phyloP scores from a whole-genome alignment of 352 stramenopile species.

The Phytophthora agathidicida region DNA sequence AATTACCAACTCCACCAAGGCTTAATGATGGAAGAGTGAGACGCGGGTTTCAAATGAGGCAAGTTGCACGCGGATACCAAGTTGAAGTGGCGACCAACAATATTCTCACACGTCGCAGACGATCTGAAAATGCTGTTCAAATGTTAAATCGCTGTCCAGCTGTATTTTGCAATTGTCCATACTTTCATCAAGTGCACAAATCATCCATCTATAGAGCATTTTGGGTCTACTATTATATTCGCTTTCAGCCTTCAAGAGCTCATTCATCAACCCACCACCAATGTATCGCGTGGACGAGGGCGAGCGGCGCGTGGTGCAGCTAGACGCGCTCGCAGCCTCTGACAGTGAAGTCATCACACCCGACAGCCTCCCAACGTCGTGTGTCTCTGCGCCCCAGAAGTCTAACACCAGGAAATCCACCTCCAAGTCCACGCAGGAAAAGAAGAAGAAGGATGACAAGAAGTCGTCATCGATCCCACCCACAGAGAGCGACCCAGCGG shows the following conservation, averaged over 20 bases:
- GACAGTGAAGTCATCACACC: neutral
- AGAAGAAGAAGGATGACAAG: too few relatives aligned
- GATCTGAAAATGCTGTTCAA: too few relatives aligned
- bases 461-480: constrained; percentile 12
- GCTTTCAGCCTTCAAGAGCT: constrained; percentile 1
- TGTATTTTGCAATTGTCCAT: constrained; percentile 14
- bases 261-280: neutral
- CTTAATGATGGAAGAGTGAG: too few relatives aligned
- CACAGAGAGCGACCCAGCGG: constrained; percentile 22
- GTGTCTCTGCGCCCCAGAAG: neutral
- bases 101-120: constrained; percentile 16
- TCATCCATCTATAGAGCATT: constrained; percentile 4
- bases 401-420: too few relatives aligned
- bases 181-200: neutral
- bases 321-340: neutral
- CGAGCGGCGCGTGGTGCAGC: constrained; percentile 20
- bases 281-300: constrained; percentile 30
- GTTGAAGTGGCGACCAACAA: too few relatives aligned
- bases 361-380: neutral
- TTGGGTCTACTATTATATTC: neutral
- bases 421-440: too few relatives aligned
- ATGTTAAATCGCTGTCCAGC: neutral
- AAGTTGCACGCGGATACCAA: too few relatives aligned
- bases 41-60: too few relatives aligned
- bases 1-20: too few relatives aligned